Conservation (phyloP, 176 grass and related monocot species). For the Dendrocalamus sinicus region DNA sequence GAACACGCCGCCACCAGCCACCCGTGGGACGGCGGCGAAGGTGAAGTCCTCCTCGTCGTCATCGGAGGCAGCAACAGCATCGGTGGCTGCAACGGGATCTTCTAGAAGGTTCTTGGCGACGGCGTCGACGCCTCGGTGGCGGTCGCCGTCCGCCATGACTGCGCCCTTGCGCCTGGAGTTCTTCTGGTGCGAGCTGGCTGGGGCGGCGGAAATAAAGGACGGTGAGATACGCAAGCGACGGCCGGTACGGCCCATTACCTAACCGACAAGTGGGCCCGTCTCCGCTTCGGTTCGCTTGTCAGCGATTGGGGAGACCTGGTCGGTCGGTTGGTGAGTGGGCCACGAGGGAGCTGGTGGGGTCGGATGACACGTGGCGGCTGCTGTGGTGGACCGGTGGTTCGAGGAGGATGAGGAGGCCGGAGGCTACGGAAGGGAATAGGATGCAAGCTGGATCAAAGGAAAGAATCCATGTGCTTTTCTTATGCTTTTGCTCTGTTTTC, state of each 20-base stretch:
- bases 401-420: not conserved
- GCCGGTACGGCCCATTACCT: not conserved
- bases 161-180: not conserved
- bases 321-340: conserved; percentile 31
- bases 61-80: not conserved
- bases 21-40: conserved; percentile 1
- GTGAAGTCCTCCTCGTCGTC: conserved; percentile 23
- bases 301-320: not conserved
- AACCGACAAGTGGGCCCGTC: not conserved
- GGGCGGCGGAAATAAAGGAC: conserved; percentile 40
- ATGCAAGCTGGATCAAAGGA: conserved; percentile 46
- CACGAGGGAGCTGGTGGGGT: not conserved
- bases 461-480: conserved; percentile 18
- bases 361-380: not conserved
- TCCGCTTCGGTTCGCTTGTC: not conserved
- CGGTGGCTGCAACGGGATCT: not conserved
- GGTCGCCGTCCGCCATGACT: conserved; percentile 42
- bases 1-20: not conserved
- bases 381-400: not conserved
- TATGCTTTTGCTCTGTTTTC: not conserved
- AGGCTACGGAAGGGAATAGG: not conserved
- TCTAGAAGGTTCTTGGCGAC: not conserved
- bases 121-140: not conserved
- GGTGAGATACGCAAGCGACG: conserved; percentile 4
- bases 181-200: not conserved